Base-by-base conservation (phyloP, 2,329 filamentous ascomycete species). In the Periconia sp. region DNA sequence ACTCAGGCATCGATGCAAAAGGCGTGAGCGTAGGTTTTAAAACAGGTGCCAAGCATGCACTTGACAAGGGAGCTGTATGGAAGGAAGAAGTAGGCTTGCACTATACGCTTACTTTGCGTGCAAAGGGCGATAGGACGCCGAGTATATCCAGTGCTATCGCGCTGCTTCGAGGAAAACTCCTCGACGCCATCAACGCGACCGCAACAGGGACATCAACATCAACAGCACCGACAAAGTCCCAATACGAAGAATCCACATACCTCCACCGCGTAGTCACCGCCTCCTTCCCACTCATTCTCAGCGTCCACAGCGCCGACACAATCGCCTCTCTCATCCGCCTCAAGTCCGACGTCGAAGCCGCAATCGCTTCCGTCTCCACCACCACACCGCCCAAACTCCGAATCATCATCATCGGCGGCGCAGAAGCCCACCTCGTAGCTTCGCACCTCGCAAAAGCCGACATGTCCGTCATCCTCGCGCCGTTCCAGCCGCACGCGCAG, bases 371-470 rank as follows among this genome's bases (percentile, higher is more conserved):
- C 6, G n/a, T n/a, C n/a, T 17, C 30, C 12, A n/a, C 29, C 9
- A 69, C 66, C 0, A 65, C 72, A 11, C 30, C 54, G 2, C 43
- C 62, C 0, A 55, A 51, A 6, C 71, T 87, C 24, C 75, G 70
- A n/a, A 44, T 87, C 7, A 74, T 79, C 39, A 74, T 88, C 36
- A 64, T 85, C 16, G 85, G 85, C 48, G 85, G 78, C 28, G 83
- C 84, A 4, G 85, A 87, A 65, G 76, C 84, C 1, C 73, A 82
- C 56, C 69, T 87, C 1, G 62, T 87, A 0, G 84, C 84, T 0
- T 50, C 72, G 2, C 78, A 83, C 42, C 75, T 88, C 9, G 82
- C 82, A 0, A 71, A 71, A 0, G 81, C 83, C 0, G 52, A 72
- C 1, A 79, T 85, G 0, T 76, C 80, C 44, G 80, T 88, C 15